Evolutionary conservation across 768 basidiomycete species (phyloP).

Genomic region (Suillus clintonianus): DNA sequence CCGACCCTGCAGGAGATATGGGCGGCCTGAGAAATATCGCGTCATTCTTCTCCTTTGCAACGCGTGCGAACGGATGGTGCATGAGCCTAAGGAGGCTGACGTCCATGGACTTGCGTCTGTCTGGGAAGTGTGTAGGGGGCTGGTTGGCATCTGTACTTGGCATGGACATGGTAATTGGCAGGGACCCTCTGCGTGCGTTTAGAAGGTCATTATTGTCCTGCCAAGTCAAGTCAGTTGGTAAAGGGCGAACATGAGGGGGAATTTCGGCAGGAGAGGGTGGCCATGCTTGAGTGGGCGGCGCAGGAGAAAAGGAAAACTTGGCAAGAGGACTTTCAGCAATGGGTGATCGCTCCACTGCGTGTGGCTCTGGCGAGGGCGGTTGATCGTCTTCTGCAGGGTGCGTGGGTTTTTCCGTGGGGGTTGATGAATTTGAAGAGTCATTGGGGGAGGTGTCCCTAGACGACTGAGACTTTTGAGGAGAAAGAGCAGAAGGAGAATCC

Average conservation of each 20-base stretch:
- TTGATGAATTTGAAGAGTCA: conserved; percentile 32
- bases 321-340: conserved; percentile 12
- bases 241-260: conserved; percentile 25
- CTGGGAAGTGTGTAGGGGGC: conserved; percentile 33
- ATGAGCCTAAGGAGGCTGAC: conserved; percentile 52
- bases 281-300: conserved; percentile 26
- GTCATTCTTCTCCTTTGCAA: conserved; percentile 37
- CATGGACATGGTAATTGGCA: conserved; percentile 42
- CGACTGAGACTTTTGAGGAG: conserved; percentile 11
- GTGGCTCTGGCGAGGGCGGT: conserved; percentile 5
- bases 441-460: conserved; percentile 30
- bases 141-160: conserved; percentile 34
- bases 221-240: conserved; percentile 19
- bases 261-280: conserved; percentile 30
- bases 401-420: conserved; percentile 44
- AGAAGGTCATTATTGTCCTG: conserved; percentile 33
- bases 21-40: conserved; percentile 35
- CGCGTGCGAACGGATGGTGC: conserved; percentile 40
- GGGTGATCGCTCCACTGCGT: conserved; percentile 5
- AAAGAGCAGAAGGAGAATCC: conserved; percentile 3
- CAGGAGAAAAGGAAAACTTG: conserved; percentile 26
- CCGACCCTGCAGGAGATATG: conserved; percentile 30
- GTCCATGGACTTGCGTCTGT: conserved; percentile 41
- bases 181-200: conserved; percentile 52
- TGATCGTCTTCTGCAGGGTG: conserved; percentile 17